A percentile compares a stretch with the other conserved stretches of the same genome.
These are phyloP conservation scores for Yamadazyma kanchanaburiensis DNA, from an alignment of 1,139 yeast genomes.

Conservation along the genomic window DNA sequence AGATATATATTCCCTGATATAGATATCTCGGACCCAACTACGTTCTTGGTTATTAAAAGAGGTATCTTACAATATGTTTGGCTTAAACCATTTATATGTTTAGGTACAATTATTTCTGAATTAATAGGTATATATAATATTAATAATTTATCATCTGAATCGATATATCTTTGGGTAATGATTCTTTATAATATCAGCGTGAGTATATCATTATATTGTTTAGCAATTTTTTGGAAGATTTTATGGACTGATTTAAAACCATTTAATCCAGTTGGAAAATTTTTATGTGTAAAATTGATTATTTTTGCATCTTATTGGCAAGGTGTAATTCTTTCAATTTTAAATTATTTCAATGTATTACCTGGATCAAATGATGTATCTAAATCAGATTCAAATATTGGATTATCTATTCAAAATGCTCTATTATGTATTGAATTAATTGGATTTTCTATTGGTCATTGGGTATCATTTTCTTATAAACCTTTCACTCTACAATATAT, in stretches of 20 bases:
- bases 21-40: slow-evolving; percentile 83
- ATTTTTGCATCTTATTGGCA: slow-evolving; percentile 98
- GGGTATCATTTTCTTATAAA: slow-evolving; percentile 75
- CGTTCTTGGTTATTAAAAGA: slow-evolving; percentile 73
- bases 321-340: slow-evolving; percentile 64
- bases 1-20: slow-evolving; percentile 49
- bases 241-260: slow-evolving; percentile 71
- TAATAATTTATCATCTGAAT: slow-evolving; percentile 45
- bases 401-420: slow-evolving; percentile 70
- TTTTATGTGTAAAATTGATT: slow-evolving; percentile 85
- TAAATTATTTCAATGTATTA: slow-evolving; percentile 55
- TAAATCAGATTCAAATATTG: slow-evolving; percentile 35
- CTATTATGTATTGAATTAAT: slow-evolving; percentile 80
- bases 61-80: slow-evolving; percentile 93
- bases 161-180: slow-evolving; percentile 65
- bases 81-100: slow-evolving; percentile 80
- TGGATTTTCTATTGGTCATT: slow-evolving; percentile 84
- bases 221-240: slow-evolving; percentile 92
- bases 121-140: slow-evolving; percentile 48
- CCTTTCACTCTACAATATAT: slow-evolving; percentile 62
- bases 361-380: slow-evolving; percentile 22
- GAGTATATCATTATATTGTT: slow-evolving; percentile 73
- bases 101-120: slow-evolving; percentile 52
- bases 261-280: slow-evolving; percentile 88
- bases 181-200: slow-evolving; percentile 77